phyloP scores from a whole-genome alignment of 2,329 filamentous ascomycete genomes.

The Fusarium devonianum region DNA sequence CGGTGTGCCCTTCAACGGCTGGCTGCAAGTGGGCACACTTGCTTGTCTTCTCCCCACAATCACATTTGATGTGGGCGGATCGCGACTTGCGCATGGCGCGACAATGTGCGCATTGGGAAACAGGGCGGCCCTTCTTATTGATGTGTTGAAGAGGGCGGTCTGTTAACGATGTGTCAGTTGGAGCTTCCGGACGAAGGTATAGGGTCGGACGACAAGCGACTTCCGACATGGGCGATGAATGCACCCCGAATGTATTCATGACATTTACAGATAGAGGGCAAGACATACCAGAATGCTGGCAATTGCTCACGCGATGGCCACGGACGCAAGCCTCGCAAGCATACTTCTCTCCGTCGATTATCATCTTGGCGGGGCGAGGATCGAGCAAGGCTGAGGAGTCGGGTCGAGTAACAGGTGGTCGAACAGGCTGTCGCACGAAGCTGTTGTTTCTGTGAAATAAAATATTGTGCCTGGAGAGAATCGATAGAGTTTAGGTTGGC shows the following conservation, averaged over 20 bases:
- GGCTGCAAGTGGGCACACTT: constrained; percentile 68
- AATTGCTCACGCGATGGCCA: constrained; percentile 98
- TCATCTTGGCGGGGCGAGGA: constrained; percentile 59
- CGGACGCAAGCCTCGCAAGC: constrained; percentile 98
- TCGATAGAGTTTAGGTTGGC: constrained; percentile 19
- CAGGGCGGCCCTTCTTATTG: constrained; percentile 96
- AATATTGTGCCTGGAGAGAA: constrained; percentile 11
- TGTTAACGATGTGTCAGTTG: constrained; percentile 50
- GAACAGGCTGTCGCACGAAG: constrained; percentile 7
- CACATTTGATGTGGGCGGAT: constrained; percentile 92
- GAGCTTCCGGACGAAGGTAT: constrained; percentile 4
- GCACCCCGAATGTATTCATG: too few relatives aligned
- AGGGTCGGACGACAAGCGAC: not conserved
- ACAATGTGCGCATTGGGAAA: constrained; percentile 98
- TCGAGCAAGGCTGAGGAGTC: constrained; percentile 17
- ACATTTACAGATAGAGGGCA: too few relatives aligned
- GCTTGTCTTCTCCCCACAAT: constrained; percentile 92
- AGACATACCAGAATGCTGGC: constrained; percentile 86
- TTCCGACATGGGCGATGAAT: not conserved
- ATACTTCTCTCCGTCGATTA: constrained; percentile 95
- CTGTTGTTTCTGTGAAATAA: constrained; percentile 1
- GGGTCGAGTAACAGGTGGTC: constrained; percentile 9
- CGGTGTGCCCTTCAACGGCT: constrained; percentile 65
- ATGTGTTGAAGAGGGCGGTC: constrained; percentile 93
- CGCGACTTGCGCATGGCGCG: constrained; percentile 95